phyloP scores from a whole-genome alignment of 805 yeast species.

The Danielia oregonensis region DNA sequence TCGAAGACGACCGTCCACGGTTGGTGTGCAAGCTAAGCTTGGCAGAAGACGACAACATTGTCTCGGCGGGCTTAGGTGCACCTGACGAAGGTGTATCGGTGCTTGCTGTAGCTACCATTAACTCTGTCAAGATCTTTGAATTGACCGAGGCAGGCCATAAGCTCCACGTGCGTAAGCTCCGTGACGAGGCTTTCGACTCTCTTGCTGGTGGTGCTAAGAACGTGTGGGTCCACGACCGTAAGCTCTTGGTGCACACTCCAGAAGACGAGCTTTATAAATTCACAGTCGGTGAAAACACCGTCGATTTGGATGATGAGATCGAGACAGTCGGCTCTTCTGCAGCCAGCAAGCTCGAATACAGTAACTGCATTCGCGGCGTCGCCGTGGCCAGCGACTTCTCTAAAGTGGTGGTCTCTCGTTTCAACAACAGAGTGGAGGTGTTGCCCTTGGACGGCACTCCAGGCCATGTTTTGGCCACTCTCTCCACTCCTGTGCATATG shows the following conservation, averaged over 20 bases:
- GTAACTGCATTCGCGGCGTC: slow-evolving; percentile 50
- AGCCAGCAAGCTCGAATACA: slow-evolving; percentile 39
- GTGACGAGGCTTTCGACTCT: slow-evolving; percentile 38
- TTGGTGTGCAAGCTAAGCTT: slow-evolving; percentile 63
- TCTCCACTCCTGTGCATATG: slow-evolving; percentile 59
- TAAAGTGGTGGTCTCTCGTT: slow-evolving; percentile 54
- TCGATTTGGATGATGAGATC: slow-evolving; percentile 40
- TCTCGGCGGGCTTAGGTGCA: slow-evolving; percentile 61
- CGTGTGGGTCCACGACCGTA: slow-evolving; percentile 44
- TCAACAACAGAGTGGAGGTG: slow-evolving; percentile 63
- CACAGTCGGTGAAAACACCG: slow-evolving; percentile 22
- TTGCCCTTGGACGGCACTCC: slow-evolving; percentile 26
- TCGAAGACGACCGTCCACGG: slow-evolving; percentile 41
- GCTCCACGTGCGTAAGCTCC: slow-evolving; percentile 50
- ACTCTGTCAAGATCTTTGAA: slow-evolving; percentile 64
- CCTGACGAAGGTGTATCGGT: slow-evolving; percentile 46
- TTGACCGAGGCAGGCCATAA: slow-evolving; percentile 42
- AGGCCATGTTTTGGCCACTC: slow-evolving; percentile 48
- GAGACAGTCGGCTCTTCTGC: slow-evolving; percentile 20
- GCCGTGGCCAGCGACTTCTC: slow-evolving; percentile 44
- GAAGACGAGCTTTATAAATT: slow-evolving; percentile 58
- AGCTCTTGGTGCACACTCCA: slow-evolving; percentile 50
- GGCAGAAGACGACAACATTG: slow-evolving; percentile 76
- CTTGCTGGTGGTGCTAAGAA: slow-evolving; percentile 54
- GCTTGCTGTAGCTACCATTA: slow-evolving; percentile 68